Evolutionary conservation across 306 rosid genomes (phyloP).

Genomic region (Quercus aquifolioides): DNA sequence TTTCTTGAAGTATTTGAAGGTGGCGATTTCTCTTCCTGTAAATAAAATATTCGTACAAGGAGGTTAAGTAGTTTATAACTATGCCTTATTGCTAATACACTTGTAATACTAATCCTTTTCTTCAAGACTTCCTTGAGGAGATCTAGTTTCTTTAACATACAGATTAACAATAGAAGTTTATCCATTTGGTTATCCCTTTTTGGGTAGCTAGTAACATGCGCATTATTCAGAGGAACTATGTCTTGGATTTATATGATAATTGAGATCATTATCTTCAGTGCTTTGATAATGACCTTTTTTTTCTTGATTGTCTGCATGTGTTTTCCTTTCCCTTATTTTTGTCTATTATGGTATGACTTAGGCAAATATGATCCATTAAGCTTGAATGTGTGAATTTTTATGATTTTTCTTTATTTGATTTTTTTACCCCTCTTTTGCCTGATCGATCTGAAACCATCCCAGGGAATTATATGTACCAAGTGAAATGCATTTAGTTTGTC

Average conservation of each 20-base stretch:
- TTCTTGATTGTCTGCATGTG: too few relatives aligned
- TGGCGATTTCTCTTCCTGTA: neutral
- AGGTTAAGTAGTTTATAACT: neutral
- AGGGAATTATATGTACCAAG: too few relatives aligned
- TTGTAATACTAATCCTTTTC: neutral
- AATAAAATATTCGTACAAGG: neutral
- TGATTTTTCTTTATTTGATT: neutral
- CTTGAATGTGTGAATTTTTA: neutral
- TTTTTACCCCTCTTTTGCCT: neutral
- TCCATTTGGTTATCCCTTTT: neutral
- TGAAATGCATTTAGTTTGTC: too few relatives aligned
- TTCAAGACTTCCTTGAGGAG: neutral
- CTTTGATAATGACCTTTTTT: neutral
- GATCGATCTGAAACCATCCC: too few relatives aligned
- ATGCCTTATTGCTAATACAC: neutral
- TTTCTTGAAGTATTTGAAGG: neutral
- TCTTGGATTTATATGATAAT: neutral
- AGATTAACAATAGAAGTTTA: neutral
- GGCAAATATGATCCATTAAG: neutral
- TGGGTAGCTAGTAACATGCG: neutral
- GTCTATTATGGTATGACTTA: too few relatives aligned
- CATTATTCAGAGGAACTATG: neutral
- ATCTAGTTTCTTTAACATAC: neutral
- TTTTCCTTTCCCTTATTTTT: too few relatives aligned
- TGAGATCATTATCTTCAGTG: neutral